phyloP scores from a whole-genome alignment of 345 rosid species.

The Moringa oleifera region DNA sequence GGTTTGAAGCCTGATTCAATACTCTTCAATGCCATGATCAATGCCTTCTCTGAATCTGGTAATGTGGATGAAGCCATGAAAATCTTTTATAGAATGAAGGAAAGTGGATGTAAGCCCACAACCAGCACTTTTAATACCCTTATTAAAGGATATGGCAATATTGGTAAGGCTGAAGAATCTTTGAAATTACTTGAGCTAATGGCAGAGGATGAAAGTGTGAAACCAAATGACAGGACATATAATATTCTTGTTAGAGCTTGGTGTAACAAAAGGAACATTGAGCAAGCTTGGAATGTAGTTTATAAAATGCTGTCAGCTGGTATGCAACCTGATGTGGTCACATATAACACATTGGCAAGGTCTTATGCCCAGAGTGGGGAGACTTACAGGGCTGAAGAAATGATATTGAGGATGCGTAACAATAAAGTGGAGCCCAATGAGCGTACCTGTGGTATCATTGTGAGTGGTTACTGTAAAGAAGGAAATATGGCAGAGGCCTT shows the following conservation, averaged over 20 bases:
- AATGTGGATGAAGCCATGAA: constrained; percentile 72
- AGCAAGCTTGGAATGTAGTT: constrained; percentile 75
- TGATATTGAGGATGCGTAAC: constrained; percentile 69
- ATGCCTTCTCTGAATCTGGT: constrained; percentile 83
- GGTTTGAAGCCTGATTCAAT: constrained; percentile 81
- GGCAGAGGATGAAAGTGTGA: constrained; percentile 44
- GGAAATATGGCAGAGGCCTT: constrained; percentile 71
- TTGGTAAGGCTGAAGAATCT: constrained; percentile 70
- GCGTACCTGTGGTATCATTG: constrained; percentile 77
- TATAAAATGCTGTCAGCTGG: constrained; percentile 67
- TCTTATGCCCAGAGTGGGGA: constrained; percentile 63
- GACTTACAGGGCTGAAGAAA: constrained; percentile 60
- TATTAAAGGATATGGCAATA: constrained; percentile 78
- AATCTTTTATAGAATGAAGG: constrained; percentile 76
- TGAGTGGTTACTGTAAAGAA: constrained; percentile 81
- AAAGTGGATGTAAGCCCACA: constrained; percentile 69
- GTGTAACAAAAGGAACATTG: constrained; percentile 60
- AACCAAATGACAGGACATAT: constrained; percentile 74
- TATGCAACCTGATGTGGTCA: constrained; percentile 70
- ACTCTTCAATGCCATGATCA: constrained; percentile 87
- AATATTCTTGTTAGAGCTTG: constrained; percentile 77
- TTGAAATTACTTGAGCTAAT: constrained; percentile 56
- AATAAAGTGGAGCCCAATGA: constrained; percentile 60
- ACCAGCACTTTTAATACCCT: constrained; percentile 83
- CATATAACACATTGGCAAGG: constrained; percentile 70